Evolutionary conservation across 306 rosid species (phyloP).

Genomic region (Lupinus albus): DNA sequence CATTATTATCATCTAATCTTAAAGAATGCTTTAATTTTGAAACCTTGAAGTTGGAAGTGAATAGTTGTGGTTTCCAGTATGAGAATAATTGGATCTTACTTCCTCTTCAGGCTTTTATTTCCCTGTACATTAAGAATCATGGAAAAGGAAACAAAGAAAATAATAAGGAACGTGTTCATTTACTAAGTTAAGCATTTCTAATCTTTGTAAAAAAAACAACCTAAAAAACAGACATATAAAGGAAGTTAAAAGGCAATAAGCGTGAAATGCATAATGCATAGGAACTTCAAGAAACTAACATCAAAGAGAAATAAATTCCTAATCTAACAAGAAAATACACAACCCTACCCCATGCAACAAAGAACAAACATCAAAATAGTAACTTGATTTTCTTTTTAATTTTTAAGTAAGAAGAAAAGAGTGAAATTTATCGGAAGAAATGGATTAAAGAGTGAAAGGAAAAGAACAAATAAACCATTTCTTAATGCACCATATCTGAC

Average conservation of each 20-base stretch:
- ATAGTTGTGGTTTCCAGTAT: constrained; percentile 52
- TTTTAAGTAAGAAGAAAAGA: background rate
- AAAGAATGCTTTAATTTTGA: constrained; percentile 80
- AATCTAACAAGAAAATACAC: no score
- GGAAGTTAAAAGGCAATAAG: no score
- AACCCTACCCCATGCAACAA: background rate
- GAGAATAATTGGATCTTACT: constrained; percentile 39
- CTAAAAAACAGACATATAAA: no score
- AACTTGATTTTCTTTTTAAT: constrained; percentile 1
- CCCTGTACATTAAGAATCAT: constrained; percentile 50
- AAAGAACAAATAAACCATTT: no score
- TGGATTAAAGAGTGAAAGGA: constrained; percentile 18
- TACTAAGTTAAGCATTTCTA: no score
- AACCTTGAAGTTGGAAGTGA: constrained; percentile 73
- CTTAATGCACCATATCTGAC: constrained; percentile 50
- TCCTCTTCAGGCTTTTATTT: constrained; percentile 59
- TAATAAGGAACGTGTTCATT: background rate
- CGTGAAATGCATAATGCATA: no score
- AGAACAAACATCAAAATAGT: background rate
- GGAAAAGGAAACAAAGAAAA: background rate
- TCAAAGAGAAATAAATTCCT: no score
- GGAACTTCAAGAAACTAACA: no score
- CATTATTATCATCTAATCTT: no score
- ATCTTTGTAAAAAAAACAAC: no score
- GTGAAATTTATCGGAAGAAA: background rate